Base-by-base conservation (phyloP, 768 basidiomycete species). In the Exsudoporus frostii region DNA sequence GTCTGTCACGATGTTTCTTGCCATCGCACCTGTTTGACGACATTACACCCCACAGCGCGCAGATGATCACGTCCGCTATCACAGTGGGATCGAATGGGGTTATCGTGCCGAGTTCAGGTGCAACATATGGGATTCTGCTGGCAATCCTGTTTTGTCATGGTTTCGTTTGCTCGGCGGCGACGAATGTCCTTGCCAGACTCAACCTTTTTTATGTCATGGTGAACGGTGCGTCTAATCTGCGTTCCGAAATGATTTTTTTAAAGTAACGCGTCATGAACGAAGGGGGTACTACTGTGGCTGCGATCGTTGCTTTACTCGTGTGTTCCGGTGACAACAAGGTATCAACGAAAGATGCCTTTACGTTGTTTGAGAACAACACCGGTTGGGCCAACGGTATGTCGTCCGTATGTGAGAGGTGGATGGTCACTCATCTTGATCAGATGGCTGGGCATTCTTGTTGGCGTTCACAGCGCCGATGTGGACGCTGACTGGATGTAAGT, bases 381-480 rank as follows among this genome's bases (percentile, higher is more conserved):
- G 86, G 85, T 14, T 88, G 86, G 86, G 52, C 69, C 5, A 80
- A 80, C 53, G 73, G 86, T 87, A 63, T 58, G 79, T 48, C 20
- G 5, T 42, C 22, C 14, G 19, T 7, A 33, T 20, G 15, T 40
- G 17, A 15, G 20, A n/a, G 10, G 9, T 48, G 9, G 8, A 33
- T 24, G 17, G 14, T 36, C 14, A 29, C n/a, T 55, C 25, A 52
- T 50, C 5, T 25, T 29, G 2, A 33, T n/a, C 59, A 88, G 86
- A 77, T 67, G 84, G 82, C 14, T 88, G 86, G 86, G 84, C 86
- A 1, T 88, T 88, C 65, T 73, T 88, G 56, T 65, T 88, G 41
- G 76, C 87, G 0, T 88, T 89, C 62, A 86, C 85, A 0, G 74
- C 87, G 1, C 84, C 86, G 0, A 88, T 88, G 87, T 88, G 86